A percentile compares a stretch with the other conserved stretches of the same genome.
Evolutionary conservation across 352 stramenopile genomes (phyloP).

Genomic region (Phytophthora uliginosa): DNA sequence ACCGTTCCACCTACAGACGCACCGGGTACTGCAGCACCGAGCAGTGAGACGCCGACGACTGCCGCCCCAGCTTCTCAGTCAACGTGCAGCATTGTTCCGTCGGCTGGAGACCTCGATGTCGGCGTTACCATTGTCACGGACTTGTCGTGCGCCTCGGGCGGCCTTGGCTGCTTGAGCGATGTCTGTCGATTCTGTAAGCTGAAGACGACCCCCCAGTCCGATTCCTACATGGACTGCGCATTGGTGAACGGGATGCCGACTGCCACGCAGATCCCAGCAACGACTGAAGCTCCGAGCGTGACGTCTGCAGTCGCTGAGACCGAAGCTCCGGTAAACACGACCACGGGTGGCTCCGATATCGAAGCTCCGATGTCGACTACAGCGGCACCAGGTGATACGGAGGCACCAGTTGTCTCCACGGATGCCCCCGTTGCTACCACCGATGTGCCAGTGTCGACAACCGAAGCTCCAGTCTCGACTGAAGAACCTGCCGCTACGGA

Average conservation of each 20-base stretch:
- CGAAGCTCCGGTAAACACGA: neutral
- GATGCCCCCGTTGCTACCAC: conserved; percentile 2
- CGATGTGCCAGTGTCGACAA: neutral
- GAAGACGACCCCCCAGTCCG: conserved; percentile 27
- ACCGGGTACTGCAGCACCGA: conserved; percentile 1
- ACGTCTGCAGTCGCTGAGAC: neutral
- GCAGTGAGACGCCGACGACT: neutral
- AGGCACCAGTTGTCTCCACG: neutral
- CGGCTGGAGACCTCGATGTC: conserved; percentile 31
- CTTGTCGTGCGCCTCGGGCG: conserved; percentile 28
- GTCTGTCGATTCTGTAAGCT: conserved; percentile 53
- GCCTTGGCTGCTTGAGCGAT: conserved; percentile 42
- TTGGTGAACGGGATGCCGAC: conserved; percentile 6
- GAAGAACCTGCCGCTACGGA: neutral
- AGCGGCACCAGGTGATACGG: neutral
- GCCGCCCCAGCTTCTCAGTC: neutral
- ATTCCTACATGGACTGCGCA: conserved; percentile 33
- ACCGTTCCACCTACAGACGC: neutral
- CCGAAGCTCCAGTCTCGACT: neutral
- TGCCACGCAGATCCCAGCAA: neutral
- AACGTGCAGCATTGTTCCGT: conserved; percentile 20
- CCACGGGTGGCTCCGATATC: neutral
- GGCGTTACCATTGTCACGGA: conserved; percentile 44
- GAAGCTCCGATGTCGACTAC: neutral
- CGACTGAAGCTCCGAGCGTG: conserved; percentile 4